Conservation (phyloP, 805 yeast species). For the Ogataea ramenticola region DNA sequence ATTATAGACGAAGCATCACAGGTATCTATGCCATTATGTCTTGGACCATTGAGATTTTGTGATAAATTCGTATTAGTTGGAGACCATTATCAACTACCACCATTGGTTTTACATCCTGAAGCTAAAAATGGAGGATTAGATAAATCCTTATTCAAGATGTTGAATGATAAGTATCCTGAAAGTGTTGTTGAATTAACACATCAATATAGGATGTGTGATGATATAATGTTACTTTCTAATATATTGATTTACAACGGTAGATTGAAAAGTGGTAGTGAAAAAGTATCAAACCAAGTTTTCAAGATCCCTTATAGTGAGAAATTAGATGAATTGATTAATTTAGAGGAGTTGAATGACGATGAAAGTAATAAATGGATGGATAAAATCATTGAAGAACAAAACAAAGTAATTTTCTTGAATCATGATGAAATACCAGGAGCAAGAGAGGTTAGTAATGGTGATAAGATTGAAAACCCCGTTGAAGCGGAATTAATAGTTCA, state of each 20-base stretch:
- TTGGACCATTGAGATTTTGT: slow-evolving; percentile 79
- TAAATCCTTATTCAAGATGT: slow-evolving; percentile 64
- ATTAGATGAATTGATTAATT: slow-evolving; percentile 9
- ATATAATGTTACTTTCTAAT: slow-evolving; percentile 79
- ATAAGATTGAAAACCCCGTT: slow-evolving; percentile 61
- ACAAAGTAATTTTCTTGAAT: slow-evolving; percentile 68
- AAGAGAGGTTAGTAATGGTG: slow-evolving; percentile 48
- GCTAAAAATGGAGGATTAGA: slow-evolving; percentile 65
- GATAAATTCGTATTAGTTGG: slow-evolving; percentile 89
- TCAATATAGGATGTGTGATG: slow-evolving; percentile 91
- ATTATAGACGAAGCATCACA: slow-evolving; percentile 97
- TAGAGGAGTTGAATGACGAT: too few relatives aligned
- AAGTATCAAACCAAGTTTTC: slow-evolving; percentile 55
- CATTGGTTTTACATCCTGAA: slow-evolving; percentile 62
- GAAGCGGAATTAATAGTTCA: slow-evolving; percentile 65
- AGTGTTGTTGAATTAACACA: slow-evolving; percentile 69
- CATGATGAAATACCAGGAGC: slow-evolving; percentile 69
- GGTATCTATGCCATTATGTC: slow-evolving; percentile 80
- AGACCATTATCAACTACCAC: slow-evolving; percentile 91
- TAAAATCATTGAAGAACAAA: slow-evolving; percentile 42
- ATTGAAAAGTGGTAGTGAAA: slow-evolving; percentile 64
- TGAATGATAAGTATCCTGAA: slow-evolving; percentile 67
- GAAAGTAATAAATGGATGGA: slow-evolving; percentile 54
- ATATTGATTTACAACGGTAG: slow-evolving; percentile 68
- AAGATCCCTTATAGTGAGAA: slow-evolving; percentile 35